Percentiles rank a stretch among this genome's conserved stretches.
phyloP scores from a whole-genome alignment of 2,329 filamentous ascomycete genomes.

The Colletotrichum incanum region DNA sequence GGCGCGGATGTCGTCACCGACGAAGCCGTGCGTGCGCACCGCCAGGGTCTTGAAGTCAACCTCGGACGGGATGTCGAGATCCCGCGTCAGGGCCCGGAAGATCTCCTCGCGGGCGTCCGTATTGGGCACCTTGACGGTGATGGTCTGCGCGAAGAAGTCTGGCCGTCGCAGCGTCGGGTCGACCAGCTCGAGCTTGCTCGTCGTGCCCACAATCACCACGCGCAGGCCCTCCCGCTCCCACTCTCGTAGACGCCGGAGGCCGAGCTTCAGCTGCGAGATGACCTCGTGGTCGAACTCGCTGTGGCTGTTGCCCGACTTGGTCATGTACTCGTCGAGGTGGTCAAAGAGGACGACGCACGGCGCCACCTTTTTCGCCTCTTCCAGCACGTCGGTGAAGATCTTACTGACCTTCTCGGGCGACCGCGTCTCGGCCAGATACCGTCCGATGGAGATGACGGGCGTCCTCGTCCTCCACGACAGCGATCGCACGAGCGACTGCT shows the following conservation, averaged over 20 bases:
- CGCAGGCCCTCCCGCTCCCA: conserved; percentile 80
- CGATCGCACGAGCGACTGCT: conserved; percentile 82
- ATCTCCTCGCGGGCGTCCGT: conserved; percentile 85
- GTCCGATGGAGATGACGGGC: conserved; percentile 75
- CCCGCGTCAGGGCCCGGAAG: conserved; percentile 78
- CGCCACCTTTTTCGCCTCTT: conserved; percentile 87
- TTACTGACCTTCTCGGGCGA: conserved; percentile 56
- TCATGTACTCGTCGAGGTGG: conserved; percentile 87
- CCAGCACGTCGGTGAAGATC: conserved; percentile 62
- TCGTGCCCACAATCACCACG: conserved; percentile 92
- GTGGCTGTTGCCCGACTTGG: conserved; percentile 86
- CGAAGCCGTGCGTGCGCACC: conserved; percentile 91
- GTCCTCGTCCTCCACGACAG: conserved; percentile 81
- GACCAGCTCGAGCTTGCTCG: conserved; percentile 88
- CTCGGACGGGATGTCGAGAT: conserved; percentile 75
- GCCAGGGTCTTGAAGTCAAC: conserved; percentile 84
- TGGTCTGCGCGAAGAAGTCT: conserved; percentile 85
- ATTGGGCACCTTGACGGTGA: conserved; percentile 91
- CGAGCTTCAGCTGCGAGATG: conserved; percentile 85
- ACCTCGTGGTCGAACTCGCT: conserved; percentile 93
- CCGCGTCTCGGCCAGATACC: conserved; percentile 53
- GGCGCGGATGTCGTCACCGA: conserved; percentile 88
- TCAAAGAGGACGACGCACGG: conserved; percentile 94
- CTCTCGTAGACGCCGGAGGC: conserved; percentile 86
- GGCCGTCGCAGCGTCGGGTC: conserved; percentile 83